Conservation (phyloP, 371 early-diverging fungal genomes). For the Dichotomocladium elegans region DNA sequence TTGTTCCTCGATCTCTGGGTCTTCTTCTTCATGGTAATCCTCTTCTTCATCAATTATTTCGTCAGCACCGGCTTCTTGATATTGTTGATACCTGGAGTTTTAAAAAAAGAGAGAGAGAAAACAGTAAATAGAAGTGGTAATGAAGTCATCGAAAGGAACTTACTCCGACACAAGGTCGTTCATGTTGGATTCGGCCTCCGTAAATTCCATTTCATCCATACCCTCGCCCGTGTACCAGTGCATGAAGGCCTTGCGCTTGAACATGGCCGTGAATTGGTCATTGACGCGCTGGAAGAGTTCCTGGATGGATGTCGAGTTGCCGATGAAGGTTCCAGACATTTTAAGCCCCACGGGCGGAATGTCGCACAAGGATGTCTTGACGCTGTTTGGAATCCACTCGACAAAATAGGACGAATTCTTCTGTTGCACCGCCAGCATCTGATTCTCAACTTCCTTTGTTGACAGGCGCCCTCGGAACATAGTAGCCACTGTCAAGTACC, state of each 20-base stretch:
- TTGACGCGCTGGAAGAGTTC: slow-evolving; percentile 98
- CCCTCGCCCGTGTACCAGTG: slow-evolving; percentile 98
- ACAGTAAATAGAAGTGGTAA: too few relatives aligned
- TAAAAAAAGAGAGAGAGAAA: not conserved
- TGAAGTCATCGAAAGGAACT: too few relatives aligned
- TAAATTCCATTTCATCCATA: slow-evolving; percentile 98
- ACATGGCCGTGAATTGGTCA: slow-evolving; percentile 95
- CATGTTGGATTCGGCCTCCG: slow-evolving; percentile 91
- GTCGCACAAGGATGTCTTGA: slow-evolving; percentile 98
- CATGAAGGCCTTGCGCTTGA: slow-evolving; percentile 94
- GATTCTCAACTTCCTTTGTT: slow-evolving; percentile 99
- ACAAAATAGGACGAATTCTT: slow-evolving; percentile 98
- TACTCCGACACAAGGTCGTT: slow-evolving; percentile 97
- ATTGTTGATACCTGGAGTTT: slow-evolving; percentile 86
- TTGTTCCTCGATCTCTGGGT: slow-evolving; percentile 15
- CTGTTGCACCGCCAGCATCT: slow-evolving; percentile 95
- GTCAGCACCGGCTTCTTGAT: slow-evolving; percentile 86
- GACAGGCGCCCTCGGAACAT: slow-evolving; percentile 98
- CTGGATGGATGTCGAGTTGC: slow-evolving; percentile 98
- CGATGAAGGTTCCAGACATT: slow-evolving; percentile 98
- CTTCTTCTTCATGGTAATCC: slow-evolving; percentile 33
- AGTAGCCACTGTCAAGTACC: slow-evolving; percentile 97
- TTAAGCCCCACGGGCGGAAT: slow-evolving; percentile 96
- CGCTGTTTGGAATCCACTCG: slow-evolving; percentile 99
- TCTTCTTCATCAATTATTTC: slow-evolving; percentile 36